These are phyloP conservation scores for Avena eriantha DNA, from an alignment of 176 grass and related monocot genomes.

Conservation along the genomic window DNA sequence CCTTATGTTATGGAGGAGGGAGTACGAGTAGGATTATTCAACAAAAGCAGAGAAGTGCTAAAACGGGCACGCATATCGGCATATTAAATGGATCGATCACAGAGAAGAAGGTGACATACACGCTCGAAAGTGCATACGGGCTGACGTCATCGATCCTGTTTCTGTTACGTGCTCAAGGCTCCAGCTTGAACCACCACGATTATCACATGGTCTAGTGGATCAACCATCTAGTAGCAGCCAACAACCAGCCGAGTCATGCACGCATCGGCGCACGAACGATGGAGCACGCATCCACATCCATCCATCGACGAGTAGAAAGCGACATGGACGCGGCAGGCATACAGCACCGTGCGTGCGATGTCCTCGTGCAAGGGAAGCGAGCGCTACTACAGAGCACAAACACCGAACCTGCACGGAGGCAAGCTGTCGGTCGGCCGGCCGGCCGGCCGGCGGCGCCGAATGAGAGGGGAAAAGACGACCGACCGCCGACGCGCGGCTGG, in stretches of 20 bases:
- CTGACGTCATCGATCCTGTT: not conserved
- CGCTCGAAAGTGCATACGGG: not conserved
- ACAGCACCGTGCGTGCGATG: not conserved
- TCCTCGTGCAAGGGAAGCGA: not conserved
- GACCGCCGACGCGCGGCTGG: not conserved
- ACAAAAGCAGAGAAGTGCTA: no score
- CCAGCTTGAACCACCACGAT: not conserved
- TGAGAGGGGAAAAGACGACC: constrained; percentile 16
- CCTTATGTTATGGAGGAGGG: no score
- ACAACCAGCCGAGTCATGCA: no score
- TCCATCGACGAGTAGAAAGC: constrained; percentile 5
- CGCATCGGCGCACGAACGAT: no score
- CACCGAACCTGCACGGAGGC: constrained; percentile 35
- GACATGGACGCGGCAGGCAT: not conserved
- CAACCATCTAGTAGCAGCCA: no score
- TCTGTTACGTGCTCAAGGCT: not conserved
- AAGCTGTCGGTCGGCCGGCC: constrained; percentile 33
- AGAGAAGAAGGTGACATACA: not conserved
- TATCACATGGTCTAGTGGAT: not conserved
- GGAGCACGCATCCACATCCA: not conserved
- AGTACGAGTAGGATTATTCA: no score
- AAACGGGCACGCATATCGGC: no score
- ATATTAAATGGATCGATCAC: no score
- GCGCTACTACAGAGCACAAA: not conserved
- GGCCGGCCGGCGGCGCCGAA: not conserved